phyloP scores from a whole-genome alignment of 257 asterid genomes.

The Striga asiatica region DNA sequence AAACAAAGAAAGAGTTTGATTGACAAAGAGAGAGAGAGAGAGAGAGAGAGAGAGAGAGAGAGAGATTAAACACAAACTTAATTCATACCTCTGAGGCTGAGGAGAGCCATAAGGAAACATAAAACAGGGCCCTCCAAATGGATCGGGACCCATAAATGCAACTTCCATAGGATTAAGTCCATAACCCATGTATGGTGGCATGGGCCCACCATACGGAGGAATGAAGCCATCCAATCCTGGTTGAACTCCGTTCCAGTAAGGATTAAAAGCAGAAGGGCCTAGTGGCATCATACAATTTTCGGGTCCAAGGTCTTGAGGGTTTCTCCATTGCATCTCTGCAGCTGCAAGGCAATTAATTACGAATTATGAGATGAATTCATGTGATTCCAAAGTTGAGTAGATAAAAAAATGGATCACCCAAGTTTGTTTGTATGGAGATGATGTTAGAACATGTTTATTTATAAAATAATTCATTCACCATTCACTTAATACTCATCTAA shows the following conservation, averaged over 20 bases:
- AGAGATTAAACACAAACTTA: slow-evolving; percentile 1
- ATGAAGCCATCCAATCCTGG: slow-evolving; percentile 82
- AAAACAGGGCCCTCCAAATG: slow-evolving; percentile 69
- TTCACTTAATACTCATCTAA: no score
- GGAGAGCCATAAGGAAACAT: slow-evolving; percentile 66
- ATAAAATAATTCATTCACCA: no score
- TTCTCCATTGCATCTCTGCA: slow-evolving; percentile 91
- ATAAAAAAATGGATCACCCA: no score
- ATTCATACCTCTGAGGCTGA: slow-evolving; percentile 71
- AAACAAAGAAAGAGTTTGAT: no score
- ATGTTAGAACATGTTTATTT: no score
- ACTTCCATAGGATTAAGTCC: slow-evolving; percentile 72
- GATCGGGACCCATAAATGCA: slow-evolving; percentile 71
- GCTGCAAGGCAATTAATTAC: slow-evolving; percentile 33
- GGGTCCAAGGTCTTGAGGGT: slow-evolving; percentile 58
- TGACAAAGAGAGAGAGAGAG: no score
- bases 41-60: no score
- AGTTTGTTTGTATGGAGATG: no score
- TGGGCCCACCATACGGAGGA: slow-evolving; percentile 56
- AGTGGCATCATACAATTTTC: slow-evolving; percentile 81
- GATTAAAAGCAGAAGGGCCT: slow-evolving; percentile 78
- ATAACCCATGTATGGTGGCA: slow-evolving; percentile 78
- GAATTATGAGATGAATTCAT: background rate
- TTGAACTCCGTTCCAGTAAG: slow-evolving; percentile 81
- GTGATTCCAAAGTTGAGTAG: no score